Evolutionary conservation across 495 filamentous ascomycete species (phyloP), one percentile per base, ranked within the genome.

Genomic region (Xanthoparmelia taractica): DNA sequence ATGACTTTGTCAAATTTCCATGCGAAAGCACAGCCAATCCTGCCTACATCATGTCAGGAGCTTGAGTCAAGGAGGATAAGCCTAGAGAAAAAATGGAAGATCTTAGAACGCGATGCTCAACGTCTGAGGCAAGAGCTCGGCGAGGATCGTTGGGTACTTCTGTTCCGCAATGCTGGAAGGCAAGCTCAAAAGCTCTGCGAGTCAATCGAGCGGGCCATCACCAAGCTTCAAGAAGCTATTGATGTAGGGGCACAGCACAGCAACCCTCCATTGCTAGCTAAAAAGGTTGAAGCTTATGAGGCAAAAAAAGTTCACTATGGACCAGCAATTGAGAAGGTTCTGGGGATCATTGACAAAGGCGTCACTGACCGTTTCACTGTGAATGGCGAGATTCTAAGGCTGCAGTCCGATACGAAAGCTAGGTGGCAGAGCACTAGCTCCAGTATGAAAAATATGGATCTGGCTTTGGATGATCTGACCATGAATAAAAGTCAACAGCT

Each of bases 161-260:
- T 96, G 8, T 98, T 98, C 75, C 83, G 94, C 63, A 90, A 91
- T 66, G 93, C 94, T n/a, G 91, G 90, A 20, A 82, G 86, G 50
- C 91, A 97, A 74, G 92, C 92, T 18, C 85, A 93, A 64, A 93
- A 95, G 73, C 92, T 98, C 90, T 91, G 89, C 68, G 90, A 95
- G 63, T 96, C 91, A 2, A 88, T 97, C 5, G 89, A 92, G 66
- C 82, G 92, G 61, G 93, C 91, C 71, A 85, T 93, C 61, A 76
- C 73, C 41, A 96, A 93, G 71, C 78, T 98, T 27, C 85, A 85
- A 64, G 92, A 97, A 69, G 87, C 84, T 25, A 75, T 93, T 20
- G 91, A 96, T 66, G 76, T 81, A 5, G 86, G 85, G 27, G 80
- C 85, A 64, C 86, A 91, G 54, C 72, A 90, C 27, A 86, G 85